Conservation (phyloP, 192 early-diverging fungal species). For the Backusella tuberculispora region DNA sequence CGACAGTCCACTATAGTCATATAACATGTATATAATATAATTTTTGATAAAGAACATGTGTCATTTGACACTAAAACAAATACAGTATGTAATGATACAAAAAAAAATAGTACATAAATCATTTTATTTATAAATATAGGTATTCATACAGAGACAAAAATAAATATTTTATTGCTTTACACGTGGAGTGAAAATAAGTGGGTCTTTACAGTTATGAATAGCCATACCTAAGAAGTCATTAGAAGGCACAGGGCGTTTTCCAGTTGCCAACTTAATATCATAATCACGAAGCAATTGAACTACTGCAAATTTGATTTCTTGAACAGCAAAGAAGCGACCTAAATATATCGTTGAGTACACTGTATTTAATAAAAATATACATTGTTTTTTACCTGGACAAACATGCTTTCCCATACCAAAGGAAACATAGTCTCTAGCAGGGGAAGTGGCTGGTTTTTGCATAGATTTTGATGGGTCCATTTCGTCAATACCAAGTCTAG, state of each 20-base stretch:
- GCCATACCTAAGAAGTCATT: constrained; percentile 10
- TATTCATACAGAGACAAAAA: neutral
- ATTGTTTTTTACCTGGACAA: constrained; percentile 19
- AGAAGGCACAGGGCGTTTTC: constrained; percentile 19
- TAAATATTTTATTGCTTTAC: neutral
- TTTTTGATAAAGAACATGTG: no score
- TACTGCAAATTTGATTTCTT: constrained; percentile 32
- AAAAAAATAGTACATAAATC: neutral
- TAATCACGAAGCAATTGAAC: constrained; percentile 22
- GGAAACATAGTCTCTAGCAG: constrained; percentile 20
- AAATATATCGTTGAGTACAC: neutral
- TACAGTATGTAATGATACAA: neutral
- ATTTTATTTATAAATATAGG: neutral
- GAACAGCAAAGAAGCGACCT: constrained; percentile 34
- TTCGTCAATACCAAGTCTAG: neutral
- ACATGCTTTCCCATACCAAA: constrained; percentile 32
- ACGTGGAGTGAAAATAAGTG: constrained; percentile 18
- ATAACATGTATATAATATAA: no score
- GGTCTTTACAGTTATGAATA: neutral
- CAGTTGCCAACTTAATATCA: constrained; percentile 10
- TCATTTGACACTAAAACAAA: no score
- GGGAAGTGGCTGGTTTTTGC: neutral
- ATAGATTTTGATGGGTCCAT: constrained; percentile 21
- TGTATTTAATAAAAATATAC: neutral
- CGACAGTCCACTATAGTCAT: no score